These are phyloP conservation scores for Diutina pseudorugosa DNA, from an alignment of 1,139 yeast species.

Conservation along the genomic window DNA sequence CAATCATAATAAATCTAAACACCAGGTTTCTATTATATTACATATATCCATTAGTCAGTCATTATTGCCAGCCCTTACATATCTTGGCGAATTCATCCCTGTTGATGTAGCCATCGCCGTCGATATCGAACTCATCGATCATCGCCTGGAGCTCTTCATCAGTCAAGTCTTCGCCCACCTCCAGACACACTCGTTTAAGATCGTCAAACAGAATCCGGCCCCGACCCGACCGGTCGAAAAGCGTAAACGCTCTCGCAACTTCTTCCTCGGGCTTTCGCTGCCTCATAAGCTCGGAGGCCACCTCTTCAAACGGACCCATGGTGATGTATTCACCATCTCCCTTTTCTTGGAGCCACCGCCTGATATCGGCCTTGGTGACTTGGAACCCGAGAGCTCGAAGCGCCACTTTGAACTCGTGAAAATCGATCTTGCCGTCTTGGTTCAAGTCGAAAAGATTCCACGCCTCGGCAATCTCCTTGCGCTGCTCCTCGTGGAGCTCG, in stretches of 20 bases:
- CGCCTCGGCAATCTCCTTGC: constrained; percentile 88
- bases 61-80: constrained; percentile 43
- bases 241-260: constrained; percentile 75
- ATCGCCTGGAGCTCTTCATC: constrained; percentile 92
- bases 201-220: constrained; percentile 80
- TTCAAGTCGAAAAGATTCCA: constrained; percentile 88
- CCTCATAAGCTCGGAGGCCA: constrained; percentile 64
- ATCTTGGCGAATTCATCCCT: constrained; percentile 89
- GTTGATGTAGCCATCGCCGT: constrained; percentile 91
- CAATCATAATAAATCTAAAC: background rate
- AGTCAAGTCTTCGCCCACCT: constrained; percentile 80
- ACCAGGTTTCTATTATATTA: background rate
- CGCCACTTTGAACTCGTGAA: constrained; percentile 87
- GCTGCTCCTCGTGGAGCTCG: constrained; percentile 79
- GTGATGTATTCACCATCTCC: constrained; percentile 66
- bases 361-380: constrained; percentile 63
- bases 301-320: constrained; percentile 70
- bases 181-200: constrained; percentile 81
- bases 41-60: background rate
- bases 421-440: constrained; percentile 80
- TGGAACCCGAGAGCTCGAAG: constrained; percentile 92
- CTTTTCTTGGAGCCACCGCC: constrained; percentile 69
- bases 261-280: constrained; percentile 91
- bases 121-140: constrained; percentile 96
- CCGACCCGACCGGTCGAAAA: constrained; percentile 82